phyloP scores from a whole-genome alignment of 352 stramenopile genomes.

The Pythium dissimile region DNA sequence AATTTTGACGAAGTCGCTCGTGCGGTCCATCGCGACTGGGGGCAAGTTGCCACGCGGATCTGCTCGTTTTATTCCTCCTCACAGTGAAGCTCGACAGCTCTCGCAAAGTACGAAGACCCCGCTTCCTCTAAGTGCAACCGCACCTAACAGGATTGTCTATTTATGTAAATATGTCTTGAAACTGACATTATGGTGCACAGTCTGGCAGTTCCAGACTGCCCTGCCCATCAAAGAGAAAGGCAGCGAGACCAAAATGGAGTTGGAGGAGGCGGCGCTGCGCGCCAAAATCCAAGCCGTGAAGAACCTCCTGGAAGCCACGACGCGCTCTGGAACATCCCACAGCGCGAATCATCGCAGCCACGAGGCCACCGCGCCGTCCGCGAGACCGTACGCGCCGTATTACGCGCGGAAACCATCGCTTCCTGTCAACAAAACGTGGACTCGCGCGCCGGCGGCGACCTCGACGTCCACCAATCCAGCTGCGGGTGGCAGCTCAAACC shows the following conservation, averaged over 20 bases:
- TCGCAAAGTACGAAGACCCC: constrained; percentile 8
- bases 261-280: constrained; percentile 65
- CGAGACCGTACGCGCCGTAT: constrained; percentile 1
- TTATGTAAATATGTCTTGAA: constrained; percentile 16
- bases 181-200: not conserved
- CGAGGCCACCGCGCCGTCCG: not conserved
- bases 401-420: not conserved
- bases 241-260: constrained; percentile 17
- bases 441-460: constrained; percentile 13
- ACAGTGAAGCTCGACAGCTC: too few relatives aligned
- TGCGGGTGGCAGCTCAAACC: constrained; percentile 32
- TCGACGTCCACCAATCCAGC: not conserved
- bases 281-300: constrained; percentile 84
- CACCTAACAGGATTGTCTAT: constrained; percentile 4
- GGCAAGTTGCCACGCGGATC: constrained; percentile 13
- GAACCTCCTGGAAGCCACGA: constrained; percentile 64
- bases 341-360: not conserved
- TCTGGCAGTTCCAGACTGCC: not conserved
- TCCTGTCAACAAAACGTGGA: constrained; percentile 47
- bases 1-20: constrained; percentile 83
- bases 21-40: constrained; percentile 49
- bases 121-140: not conserved
- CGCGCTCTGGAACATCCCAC: not conserved
- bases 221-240: constrained; percentile 3
- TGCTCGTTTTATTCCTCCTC: too few relatives aligned